Base-by-base conservation (phyloP, 306 rosid species). In the Erythrophleum fordii region DNA sequence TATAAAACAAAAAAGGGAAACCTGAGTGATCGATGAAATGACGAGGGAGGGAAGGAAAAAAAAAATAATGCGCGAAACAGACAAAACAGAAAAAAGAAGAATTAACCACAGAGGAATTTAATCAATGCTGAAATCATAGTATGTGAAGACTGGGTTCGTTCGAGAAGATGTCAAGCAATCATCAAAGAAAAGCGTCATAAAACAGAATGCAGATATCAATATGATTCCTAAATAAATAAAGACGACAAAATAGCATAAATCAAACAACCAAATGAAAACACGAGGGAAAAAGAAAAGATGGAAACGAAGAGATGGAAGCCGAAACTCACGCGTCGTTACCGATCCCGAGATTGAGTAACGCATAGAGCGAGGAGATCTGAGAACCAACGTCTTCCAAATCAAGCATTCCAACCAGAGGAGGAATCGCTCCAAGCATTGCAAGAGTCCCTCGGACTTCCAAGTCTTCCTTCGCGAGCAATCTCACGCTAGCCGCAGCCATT, bases 271-370 rank as follows among this genome's bases (percentile, higher is more conserved):
- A 26, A 75, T 13, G 46, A 29, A 66, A 70, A 25, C 29, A 17
- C 2, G 41, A 12, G 5, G 29, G 56, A 5, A 8, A 23, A 31
- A 7, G 12, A 35, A 18, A 18, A 62, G 48, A 23, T 17, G 37
- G 49, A 68, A 45, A 42, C 9, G 18, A 29, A 34, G 46, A 17
- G 31, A n/a, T 23, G 29, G 42, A 55, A 56, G 14, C 10, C 16
- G 29, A 61, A 86, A 91, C 99, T 78, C 72, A 96, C 99, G 83
- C 83, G 71, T 96, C 94, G 85, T 92, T 96, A 72, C 93, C 97
- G 88, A 96, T 93, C 59, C 93, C 99, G 70, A 96, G 97, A 84
- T 96, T 96, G 90, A 96, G 99, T 22, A 96, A 79, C 6, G 98
- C 98, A 37, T 96, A 96, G 68, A 96, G 99, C 55, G 98, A 85